Base-by-base conservation (phyloP, 768 basidiomycete species). In the Mycena filopes region DNA sequence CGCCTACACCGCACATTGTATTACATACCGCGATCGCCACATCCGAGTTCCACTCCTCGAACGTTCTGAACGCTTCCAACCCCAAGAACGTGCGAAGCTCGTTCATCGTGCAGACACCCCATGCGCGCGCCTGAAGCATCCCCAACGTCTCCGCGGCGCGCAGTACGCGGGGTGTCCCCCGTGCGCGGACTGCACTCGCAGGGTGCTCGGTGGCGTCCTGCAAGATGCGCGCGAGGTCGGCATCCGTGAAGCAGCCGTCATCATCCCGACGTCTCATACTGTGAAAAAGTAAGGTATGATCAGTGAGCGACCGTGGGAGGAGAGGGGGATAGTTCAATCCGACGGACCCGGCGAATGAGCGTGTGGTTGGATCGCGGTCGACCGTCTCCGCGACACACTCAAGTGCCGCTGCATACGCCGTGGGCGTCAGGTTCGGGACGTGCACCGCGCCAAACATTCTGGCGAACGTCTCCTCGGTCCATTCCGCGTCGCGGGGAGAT, bases 21-120 rank as follows among this genome's bases (percentile, higher is more conserved):
- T 18, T 15, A 45, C 40, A 7, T 49, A 82, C 84, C 60, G 79
- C 80, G 56, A 87, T 79, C 36, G 79, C 79, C 1, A 75, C 72
- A 62, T 85, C 80, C 0, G 80, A 74, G 65, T 83, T 86, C 86
- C 86, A 87, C 25, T 87, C 85, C 65, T 83, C 81, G 59, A 87
- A 87, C 1, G 69, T 76, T 29, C 77, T 72, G 63, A 83, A 84
- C 54, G 76, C 73, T 70, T 79, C 80, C 21, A 87, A 71, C 9
- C 83, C 83, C 41, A 87, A 63, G 74, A 83, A 84, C 67, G 76
- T 70, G 49, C 86, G 78, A 73, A 87, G 87, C 71, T 87, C 85
- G 62, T 87, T 87, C 80, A 86, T 79, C 7, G 83, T 81, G 67
- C 85, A 85, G 1, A 83, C 80, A 40, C 87, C 86, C 87, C 87